Conservation (phyloP, 805 yeast genomes). For the Cephaloascus albidus region DNA sequence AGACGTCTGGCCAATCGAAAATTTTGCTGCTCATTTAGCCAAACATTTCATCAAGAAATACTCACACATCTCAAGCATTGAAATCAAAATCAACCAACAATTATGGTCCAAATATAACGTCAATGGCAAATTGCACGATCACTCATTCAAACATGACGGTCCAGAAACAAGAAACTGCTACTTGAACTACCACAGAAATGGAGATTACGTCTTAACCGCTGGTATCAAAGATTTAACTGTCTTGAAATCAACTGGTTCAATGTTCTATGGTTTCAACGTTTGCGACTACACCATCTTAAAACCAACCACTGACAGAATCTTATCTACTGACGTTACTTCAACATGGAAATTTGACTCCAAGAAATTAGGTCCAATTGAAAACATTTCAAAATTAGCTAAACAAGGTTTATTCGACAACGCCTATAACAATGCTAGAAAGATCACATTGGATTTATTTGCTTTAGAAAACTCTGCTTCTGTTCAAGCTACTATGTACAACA, state of each 20-base stretch:
- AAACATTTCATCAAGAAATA: constrained; percentile 74
- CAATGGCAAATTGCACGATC: constrained; percentile 68
- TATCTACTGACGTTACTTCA: constrained; percentile 80
- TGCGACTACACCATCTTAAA: constrained; percentile 85
- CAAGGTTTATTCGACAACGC: constrained; percentile 57
- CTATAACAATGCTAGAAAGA: constrained; percentile 50
- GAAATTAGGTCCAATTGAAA: constrained; percentile 38
- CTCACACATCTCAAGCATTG: constrained; percentile 65
- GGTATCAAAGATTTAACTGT: constrained; percentile 74
- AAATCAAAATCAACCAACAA: constrained; percentile 58
- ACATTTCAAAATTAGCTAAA: constrained; percentile 42
- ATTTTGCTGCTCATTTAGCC: constrained; percentile 79
- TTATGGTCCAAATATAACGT: constrained; percentile 75
- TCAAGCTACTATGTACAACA: constrained; percentile 95
- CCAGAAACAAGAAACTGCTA: constrained; percentile 64
- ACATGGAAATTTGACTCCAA: constrained; percentile 55
- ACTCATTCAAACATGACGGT: constrained; percentile 81
- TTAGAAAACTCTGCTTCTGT: constrained; percentile 86
- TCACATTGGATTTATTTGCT: constrained; percentile 74
- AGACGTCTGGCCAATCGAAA: constrained; percentile 86
- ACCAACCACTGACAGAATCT: constrained; percentile 77
- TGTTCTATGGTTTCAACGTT: constrained; percentile 78
- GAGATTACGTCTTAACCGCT: constrained; percentile 53
- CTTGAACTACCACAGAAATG: constrained; percentile 40
- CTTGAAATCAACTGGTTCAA: constrained; percentile 84